Base-by-base conservation (phyloP, 371 early-diverging fungal genomes). In the Mucor piriformis region DNA sequence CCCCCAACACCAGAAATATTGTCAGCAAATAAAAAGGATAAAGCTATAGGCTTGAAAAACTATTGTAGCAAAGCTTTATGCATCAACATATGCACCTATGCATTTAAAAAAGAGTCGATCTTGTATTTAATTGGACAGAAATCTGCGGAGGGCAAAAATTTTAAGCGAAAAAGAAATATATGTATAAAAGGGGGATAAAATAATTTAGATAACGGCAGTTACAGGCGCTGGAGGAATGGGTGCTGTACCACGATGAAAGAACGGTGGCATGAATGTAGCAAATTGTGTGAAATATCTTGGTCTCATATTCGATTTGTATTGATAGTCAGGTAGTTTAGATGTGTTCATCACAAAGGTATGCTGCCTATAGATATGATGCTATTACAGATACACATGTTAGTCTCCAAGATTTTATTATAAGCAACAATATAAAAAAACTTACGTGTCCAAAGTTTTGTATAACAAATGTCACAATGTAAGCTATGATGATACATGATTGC, bases 401-500 rank as follows among this genome's bases (percentile, higher is more conserved):
- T n/a, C n/a, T n/a, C n/a, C n/a, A n/a, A n/a, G n/a, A n/a, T n/a
- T n/a, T n/a, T n/a, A n/a, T n/a, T n/a, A n/a, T n/a, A n/a, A n/a
- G n/a, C n/a, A 47, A 15, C 3, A 25, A 27, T n/a, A 37, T 38
- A 52, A 11, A 43, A 24, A 44, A 18, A 34, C 56, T 55, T 46
- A 55, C 56, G 10, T 34, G 44, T 12, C 32, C 44, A 23, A 46
- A 15, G 4, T 20, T 46, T 40, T 73, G 73, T 25, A 53, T 21
- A 5, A 67, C 20, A 23, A 54, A 51, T 7, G 63, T 38, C 11
- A 70, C 63, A 4, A 73, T 15, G 27, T 50, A 49, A 3, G 71
- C 57, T 0, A 73, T 52, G 47, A 73, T 67, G 20, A 73, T 21
- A 18, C 58, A 53, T 1, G 62, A 40, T 49, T 73, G 74, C 57